Evolutionary conservation across 2,329 filamentous ascomycete species (phyloP), one percentile per base, ranked within the genome.

Genomic region (Claviceps pusilla): DNA sequence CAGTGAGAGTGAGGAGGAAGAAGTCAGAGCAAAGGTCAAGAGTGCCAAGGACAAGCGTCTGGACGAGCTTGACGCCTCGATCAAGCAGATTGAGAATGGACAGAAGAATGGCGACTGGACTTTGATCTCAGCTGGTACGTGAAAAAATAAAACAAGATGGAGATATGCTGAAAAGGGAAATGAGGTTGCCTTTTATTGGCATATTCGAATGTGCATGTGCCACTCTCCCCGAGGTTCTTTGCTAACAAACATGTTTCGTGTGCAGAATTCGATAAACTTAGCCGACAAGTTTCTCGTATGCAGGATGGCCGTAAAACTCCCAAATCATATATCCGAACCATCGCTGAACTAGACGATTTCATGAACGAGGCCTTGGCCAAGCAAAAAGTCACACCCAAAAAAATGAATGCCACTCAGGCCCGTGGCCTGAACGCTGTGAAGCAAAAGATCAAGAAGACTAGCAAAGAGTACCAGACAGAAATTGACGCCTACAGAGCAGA

Each of bases 81-180:
- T 97, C 65, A 86, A 86, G 70, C 74, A 86, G 66, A 97, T 98
- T 66, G 90, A 97, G 69, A 98, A 98, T 74, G 90, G 88, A 58
- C 79, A 93, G 72, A 97, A 95, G 78, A 98, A 97, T 67, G 89
- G 87, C 66, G 93, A 98, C 73, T 98, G 93, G 93, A 87, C 86
- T 61, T 84, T 91, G 59, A 94, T 97, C 62, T 87, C 89, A 58
- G 80, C 82, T 66, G 89, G 90, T 94, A 79, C 65, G 84, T 65
- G 48, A 59, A 52, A 42, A 29, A 7, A 14, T 35, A 24, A 24
- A 24, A 24, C 2, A 24, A 2, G 24, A 24, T 24, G 24, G 33
- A 9, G 37, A 12, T n/a, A 31, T 41, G 35, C 43, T 48, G 45
- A 7, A 45, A 51, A 45, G n/a, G 16, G 0, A 35, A 14, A 31